phyloP scores from a whole-genome alignment of 805 yeast species.

The Ogataea methylovora region DNA sequence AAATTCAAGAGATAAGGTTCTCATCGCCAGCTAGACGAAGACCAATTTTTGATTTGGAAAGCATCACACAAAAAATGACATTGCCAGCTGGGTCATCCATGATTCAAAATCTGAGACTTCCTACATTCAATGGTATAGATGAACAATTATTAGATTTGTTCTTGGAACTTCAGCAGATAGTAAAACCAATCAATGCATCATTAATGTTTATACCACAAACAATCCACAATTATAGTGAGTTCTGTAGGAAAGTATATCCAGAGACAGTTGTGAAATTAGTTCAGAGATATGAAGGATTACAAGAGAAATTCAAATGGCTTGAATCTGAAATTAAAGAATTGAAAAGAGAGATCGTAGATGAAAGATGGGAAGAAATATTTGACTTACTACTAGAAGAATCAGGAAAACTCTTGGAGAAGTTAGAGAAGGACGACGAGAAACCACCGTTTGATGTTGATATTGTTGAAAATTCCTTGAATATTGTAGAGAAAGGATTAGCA shows the following conservation, averaged over 20 bases:
- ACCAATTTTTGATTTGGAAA: conserved; percentile 25
- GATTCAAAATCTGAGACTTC: conserved; percentile 21
- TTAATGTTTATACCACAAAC: conserved; percentile 44
- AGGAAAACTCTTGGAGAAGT: conserved; percentile 17
- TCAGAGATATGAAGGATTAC: conserved; percentile 30
- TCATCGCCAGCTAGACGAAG: conserved; percentile 33
- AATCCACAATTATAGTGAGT: conserved; percentile 32
- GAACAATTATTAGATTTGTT: conserved; percentile 34
- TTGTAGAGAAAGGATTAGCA: too few relatives aligned
- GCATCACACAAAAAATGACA: conserved; percentile 22
- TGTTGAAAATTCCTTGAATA: too few relatives aligned
- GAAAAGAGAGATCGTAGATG: conserved; percentile 39
- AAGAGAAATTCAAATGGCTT: conserved; percentile 34
- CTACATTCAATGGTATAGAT: conserved; percentile 32
- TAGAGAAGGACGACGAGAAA: too few relatives aligned
- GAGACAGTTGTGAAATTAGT: conserved; percentile 25
- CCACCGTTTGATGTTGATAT: too few relatives aligned
- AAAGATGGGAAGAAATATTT: conserved; percentile 50
- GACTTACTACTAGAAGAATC: conserved; percentile 37
- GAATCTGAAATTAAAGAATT: conserved; percentile 32
- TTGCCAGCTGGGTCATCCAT: conserved; percentile 1
- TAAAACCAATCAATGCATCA: conserved; percentile 47
- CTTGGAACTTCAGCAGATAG: conserved; percentile 29
- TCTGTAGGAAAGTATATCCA: conserved; percentile 23
- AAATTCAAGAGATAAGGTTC: conserved; percentile 29